Conservation (phyloP, 495 filamentous ascomycete species). For the Penicillium argentinense region DNA sequence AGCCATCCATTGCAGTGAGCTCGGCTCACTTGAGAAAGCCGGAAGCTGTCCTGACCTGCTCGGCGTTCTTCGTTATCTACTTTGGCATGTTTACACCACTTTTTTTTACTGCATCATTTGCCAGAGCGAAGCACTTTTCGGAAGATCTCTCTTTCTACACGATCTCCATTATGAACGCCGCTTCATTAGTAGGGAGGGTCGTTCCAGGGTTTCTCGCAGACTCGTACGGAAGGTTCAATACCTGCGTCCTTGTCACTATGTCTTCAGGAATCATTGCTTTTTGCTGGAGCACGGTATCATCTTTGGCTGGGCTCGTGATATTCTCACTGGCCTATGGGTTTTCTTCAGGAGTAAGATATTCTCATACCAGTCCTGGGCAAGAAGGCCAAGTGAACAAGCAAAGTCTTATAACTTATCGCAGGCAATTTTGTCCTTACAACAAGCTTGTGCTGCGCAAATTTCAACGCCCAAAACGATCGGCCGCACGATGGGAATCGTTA, state of each 20-base stretch:
- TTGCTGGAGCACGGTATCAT: conserved; percentile 39
- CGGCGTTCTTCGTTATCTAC: conserved; percentile 41
- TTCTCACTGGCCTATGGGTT: conserved; percentile 41
- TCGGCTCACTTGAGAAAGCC: conserved; percentile 25
- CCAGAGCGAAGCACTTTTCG: conserved; percentile 34
- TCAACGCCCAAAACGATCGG: conserved; percentile 31
- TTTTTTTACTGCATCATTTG: conserved; percentile 43
- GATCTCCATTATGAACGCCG: conserved; percentile 47
- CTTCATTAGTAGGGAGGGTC: conserved; percentile 42
- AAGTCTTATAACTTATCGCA: conserved; percentile 11
- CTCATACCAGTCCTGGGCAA: no score
- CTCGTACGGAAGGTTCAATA: conserved; percentile 68
- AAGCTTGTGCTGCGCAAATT: conserved; percentile 42
- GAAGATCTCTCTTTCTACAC: conserved; percentile 40
- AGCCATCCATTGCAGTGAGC: no score
- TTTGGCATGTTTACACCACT: conserved; percentile 52
- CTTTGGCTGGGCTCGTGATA: conserved; percentile 34
- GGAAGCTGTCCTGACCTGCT: conserved; percentile 44
- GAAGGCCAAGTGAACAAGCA: no score
- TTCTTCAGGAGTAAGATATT: conserved; percentile 35
- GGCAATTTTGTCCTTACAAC: conserved; percentile 43
- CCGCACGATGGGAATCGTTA: conserved; percentile 31
- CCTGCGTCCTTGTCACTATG: conserved; percentile 57
- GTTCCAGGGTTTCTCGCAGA: conserved; percentile 63
- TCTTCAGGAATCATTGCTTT: conserved; percentile 52